phyloP scores from a whole-genome alignment of 805 yeast species.

The Candida krabiensis region DNA sequence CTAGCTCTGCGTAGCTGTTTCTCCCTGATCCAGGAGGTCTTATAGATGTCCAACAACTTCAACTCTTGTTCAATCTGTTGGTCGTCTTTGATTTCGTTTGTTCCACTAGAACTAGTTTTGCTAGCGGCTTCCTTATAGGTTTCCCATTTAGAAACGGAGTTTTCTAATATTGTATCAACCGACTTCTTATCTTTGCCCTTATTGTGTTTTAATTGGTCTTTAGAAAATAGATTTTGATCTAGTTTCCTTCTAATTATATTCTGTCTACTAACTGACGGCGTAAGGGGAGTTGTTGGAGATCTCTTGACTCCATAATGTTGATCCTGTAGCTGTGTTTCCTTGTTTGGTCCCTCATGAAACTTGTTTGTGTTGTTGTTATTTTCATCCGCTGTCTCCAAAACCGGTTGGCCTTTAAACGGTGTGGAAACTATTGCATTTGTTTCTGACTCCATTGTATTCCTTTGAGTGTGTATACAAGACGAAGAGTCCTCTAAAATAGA shows the following conservation, averaged over 20 bases:
- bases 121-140: background rate
- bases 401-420: too few relatives aligned
- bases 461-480: too few relatives aligned
- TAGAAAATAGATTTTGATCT: slow-evolving; percentile 3
- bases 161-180: background rate
- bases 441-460: too few relatives aligned
- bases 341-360: background rate
- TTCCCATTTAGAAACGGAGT: background rate
- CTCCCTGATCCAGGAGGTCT: slow-evolving; percentile 20
- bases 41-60: slow-evolving; percentile 7
- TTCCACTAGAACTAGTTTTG: too few relatives aligned
- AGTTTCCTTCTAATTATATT: slow-evolving; percentile 27
- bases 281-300: slow-evolving; percentile 34
- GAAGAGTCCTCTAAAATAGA: too few relatives aligned
- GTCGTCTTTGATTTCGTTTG: background rate
- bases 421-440: too few relatives aligned
- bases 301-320: slow-evolving; percentile 20
- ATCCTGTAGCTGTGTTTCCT: slow-evolving; percentile 1
- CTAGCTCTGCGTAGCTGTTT: slow-evolving; percentile 12
- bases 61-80: background rate
- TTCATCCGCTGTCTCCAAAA: background rate
- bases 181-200: background rate
- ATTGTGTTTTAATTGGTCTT: too few relatives aligned
- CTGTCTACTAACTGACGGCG: slow-evolving; percentile 28
- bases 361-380: slow-evolving; percentile 1